Percentiles rank a stretch among this genome's conserved stretches.
phyloP scores from a whole-genome alignment of 148 eudicot genomes.

The Fallopia convolvulus region DNA sequence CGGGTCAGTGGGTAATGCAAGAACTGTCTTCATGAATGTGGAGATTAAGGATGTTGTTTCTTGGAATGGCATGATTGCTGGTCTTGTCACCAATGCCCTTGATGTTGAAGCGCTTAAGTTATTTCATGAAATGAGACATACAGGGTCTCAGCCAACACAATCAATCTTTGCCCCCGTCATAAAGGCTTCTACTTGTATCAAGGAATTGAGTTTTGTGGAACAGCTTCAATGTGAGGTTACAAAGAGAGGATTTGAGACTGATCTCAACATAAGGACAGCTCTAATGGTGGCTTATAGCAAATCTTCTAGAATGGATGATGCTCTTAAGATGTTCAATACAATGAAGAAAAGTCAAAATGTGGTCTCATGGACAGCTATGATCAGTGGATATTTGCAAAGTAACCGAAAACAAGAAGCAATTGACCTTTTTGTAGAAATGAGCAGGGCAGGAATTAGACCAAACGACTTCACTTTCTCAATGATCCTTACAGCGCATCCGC shows the following conservation, averaged over 20 bases:
- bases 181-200: constrained; percentile 54
- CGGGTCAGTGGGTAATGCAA: constrained; percentile 53
- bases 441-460: constrained; percentile 52
- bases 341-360: constrained; percentile 50
- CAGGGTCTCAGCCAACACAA: constrained; percentile 42
- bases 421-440: constrained; percentile 57
- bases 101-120: constrained; percentile 56
- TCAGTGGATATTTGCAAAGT: constrained; percentile 76
- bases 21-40: constrained; percentile 39
- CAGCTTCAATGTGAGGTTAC: constrained; percentile 60
- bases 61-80: constrained; percentile 85
- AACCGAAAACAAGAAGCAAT: constrained; percentile 42
- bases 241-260: constrained; percentile 45
- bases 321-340: constrained; percentile 52
- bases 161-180: constrained; percentile 43
- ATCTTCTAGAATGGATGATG: constrained; percentile 49
- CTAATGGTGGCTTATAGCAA: constrained; percentile 75
- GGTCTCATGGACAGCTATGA: constrained; percentile 92
- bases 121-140: constrained; percentile 49
- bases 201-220: constrained; percentile 50
- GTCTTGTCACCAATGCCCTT: constrained; percentile 58
- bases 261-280: constrained; percentile 56
- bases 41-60: constrained; percentile 53
- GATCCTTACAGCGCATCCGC: constrained; percentile 58
- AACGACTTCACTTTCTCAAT: constrained; percentile 83